Conservation (phyloP, 2,329 filamentous ascomycete genomes). For the Epichloe coenophiala region DNA sequence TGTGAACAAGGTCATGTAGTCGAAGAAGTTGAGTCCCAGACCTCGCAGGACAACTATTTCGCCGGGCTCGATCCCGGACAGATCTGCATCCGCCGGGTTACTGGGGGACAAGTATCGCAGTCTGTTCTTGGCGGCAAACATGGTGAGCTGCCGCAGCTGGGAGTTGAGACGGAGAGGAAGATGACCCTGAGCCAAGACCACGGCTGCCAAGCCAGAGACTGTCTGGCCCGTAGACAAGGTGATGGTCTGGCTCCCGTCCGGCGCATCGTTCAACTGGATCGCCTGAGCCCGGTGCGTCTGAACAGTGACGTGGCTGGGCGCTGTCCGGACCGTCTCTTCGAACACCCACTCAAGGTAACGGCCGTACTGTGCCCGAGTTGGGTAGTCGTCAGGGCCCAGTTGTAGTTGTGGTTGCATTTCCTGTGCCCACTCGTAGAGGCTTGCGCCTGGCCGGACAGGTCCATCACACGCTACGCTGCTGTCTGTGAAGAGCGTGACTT, state of each 20-base stretch:
- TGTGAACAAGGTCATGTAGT: slow-evolving; percentile 3
- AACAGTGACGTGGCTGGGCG: neutral
- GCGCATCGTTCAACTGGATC: neutral
- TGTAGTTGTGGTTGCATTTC: neutral
- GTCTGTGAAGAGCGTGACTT: slow-evolving; percentile 4
- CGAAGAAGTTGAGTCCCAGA: slow-evolving; percentile 4
- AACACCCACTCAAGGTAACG: slow-evolving; percentile 4
- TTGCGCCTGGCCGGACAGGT: slow-evolving; percentile 2
- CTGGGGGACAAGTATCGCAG: neutral
- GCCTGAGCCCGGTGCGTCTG: neutral
- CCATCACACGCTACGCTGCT: slow-evolving; percentile 3
- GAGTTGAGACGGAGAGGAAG: neutral
- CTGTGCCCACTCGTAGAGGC: slow-evolving; percentile 4
- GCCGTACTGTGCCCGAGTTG: slow-evolving; percentile 3
- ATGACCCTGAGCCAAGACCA: slow-evolving; percentile 4
- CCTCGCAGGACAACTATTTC: slow-evolving; percentile 1
- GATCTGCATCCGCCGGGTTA: slow-evolving; percentile 3
- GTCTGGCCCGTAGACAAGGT: neutral
- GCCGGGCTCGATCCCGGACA: neutral
- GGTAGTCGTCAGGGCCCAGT: slow-evolving; percentile 3
- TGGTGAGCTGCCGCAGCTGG: neutral
- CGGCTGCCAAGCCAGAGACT: neutral
- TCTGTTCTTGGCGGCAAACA: neutral
- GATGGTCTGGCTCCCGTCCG: slow-evolving; percentile 1
- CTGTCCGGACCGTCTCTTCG: neutral